Conservation (phyloP, 805 yeast species). For the Huiozyma naganishii region DNA sequence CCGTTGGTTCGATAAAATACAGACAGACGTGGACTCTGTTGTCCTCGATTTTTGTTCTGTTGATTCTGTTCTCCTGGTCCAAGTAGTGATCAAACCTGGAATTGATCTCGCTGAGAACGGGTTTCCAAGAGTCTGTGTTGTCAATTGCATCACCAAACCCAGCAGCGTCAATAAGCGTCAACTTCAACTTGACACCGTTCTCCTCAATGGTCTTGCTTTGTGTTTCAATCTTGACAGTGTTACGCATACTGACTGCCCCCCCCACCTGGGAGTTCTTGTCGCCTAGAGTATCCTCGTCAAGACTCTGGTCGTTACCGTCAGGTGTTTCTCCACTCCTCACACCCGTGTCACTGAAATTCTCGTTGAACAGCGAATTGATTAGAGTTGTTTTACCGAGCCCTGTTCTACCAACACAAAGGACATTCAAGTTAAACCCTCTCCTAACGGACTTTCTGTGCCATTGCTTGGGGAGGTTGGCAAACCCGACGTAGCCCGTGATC, state of each 20-base stretch:
- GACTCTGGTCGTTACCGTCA: conserved; percentile 3
- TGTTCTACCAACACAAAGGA: conserved; percentile 83
- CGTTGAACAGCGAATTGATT: conserved; percentile 79
- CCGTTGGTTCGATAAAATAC: conserved; percentile 95
- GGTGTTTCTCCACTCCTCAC: background rate
- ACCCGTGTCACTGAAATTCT: conserved; percentile 31
- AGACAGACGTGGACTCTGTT: conserved; percentile 86
- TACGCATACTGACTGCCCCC: conserved; percentile 2
- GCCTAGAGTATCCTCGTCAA: conserved; percentile 5
- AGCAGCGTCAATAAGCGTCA: conserved; percentile 80
- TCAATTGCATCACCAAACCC: conserved; percentile 90
- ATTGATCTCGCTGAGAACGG: conserved; percentile 83
- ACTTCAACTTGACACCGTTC: conserved; percentile 77
- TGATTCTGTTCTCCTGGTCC: conserved; percentile 79
- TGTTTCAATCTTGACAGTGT: conserved; percentile 46
- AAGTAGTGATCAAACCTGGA: conserved; percentile 76
- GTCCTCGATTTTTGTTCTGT: conserved; percentile 62
- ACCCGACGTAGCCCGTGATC: conserved; percentile 88
- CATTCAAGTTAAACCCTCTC: conserved; percentile 79
- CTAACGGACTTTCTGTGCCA: conserved; percentile 93
- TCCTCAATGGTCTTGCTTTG: conserved; percentile 73
- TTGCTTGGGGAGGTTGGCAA: conserved; percentile 94
- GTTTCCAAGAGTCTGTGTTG: conserved; percentile 73
- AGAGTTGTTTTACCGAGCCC: conserved; percentile 92
- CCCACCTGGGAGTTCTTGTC: conserved; percentile 5